A percentile compares a stretch with the other conserved stretches of the same genome.
phyloP scores from a whole-genome alignment of 2,329 filamentous ascomycete species.

The Emmonsiellopsis sp. region DNA sequence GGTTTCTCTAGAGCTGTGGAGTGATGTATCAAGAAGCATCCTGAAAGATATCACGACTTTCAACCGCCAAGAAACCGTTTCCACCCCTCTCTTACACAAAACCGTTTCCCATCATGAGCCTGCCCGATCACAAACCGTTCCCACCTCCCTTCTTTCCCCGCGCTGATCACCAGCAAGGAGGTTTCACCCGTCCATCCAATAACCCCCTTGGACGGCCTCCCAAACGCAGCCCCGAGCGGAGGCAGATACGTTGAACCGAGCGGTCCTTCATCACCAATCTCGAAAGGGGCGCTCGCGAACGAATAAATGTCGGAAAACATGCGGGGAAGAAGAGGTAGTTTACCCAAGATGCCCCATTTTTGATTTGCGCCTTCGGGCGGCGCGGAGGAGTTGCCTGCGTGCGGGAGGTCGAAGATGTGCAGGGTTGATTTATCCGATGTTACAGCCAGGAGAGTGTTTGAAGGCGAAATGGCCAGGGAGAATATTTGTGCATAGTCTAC shows the following conservation, averaged over 20 bases:
- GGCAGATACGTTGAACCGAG: slow-evolving; percentile 33
- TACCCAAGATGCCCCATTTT: slow-evolving; percentile 79
- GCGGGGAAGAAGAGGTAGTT: slow-evolving; percentile 72
- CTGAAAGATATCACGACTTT: slow-evolving; percentile 3
- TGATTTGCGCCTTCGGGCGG: slow-evolving; percentile 46
- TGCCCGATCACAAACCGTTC: slow-evolving; percentile 72
- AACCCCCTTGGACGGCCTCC: slow-evolving; percentile 65
- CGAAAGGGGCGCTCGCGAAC: slow-evolving; percentile 69
- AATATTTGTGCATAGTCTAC: slow-evolving; percentile 82
- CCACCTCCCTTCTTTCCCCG: slow-evolving; percentile 73
- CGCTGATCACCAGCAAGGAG: slow-evolving; percentile 66
- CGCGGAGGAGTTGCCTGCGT: slow-evolving; percentile 22
- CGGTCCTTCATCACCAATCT: slow-evolving; percentile 64
- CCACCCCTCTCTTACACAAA: slow-evolving; percentile 67
- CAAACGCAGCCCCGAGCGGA: slow-evolving; percentile 44
- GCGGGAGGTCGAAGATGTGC: slow-evolving; percentile 80
- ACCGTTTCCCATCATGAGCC: slow-evolving; percentile 56
- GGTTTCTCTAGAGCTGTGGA: not conserved
- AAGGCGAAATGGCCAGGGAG: slow-evolving; percentile 78
- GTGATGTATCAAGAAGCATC: not conserved
- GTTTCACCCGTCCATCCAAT: slow-evolving; percentile 75
- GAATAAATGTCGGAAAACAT: slow-evolving; percentile 87
- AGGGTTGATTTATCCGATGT: slow-evolving; percentile 96
- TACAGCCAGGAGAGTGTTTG: slow-evolving; percentile 69
- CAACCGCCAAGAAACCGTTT: slow-evolving; percentile 57